These are phyloP conservation scores for Lichtheimia corymbifera DNA, from an alignment of 371 early-diverging fungal genomes.

Conservation along the genomic window DNA sequence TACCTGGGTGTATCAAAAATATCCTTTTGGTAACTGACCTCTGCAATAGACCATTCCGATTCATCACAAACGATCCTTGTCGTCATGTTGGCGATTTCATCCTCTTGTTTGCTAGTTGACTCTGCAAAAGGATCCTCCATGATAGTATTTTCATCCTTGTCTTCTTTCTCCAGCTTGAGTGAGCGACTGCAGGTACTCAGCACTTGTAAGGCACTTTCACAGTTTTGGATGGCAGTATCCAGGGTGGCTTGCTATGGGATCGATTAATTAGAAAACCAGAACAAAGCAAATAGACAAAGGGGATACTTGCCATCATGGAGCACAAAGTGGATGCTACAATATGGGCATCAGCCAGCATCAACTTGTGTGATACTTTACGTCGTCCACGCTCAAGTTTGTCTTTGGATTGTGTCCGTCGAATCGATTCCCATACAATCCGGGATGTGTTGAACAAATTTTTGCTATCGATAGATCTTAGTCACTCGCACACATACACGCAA, in stretches of 20 bases:
- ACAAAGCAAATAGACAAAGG: no score
- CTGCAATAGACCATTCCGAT: conserved; percentile 42
- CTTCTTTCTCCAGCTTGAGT: not conserved
- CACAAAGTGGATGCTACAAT: conserved; percentile 20
- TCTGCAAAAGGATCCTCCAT: conserved; percentile 16
- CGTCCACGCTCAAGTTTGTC: conserved; percentile 1
- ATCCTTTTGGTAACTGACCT: conserved; percentile 14
- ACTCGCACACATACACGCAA: no score
- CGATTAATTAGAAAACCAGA: not conserved
- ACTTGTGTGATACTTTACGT: conserved; percentile 1
- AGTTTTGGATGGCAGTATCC: conserved; percentile 22
- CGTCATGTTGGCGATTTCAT: conserved; percentile 2
- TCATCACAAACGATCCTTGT: conserved; percentile 28
- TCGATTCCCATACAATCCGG: conserved; percentile 11
- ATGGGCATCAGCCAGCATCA: conserved; percentile 23
- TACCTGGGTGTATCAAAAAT: not conserved
- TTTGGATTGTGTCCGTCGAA: not conserved
- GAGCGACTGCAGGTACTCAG: conserved; percentile 8
- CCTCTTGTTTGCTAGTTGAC: not conserved
- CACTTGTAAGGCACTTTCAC: conserved; percentile 9
- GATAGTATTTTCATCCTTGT: not conserved
- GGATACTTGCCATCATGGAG: conserved; percentile 12
- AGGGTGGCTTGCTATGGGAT: not conserved
- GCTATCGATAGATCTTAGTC: conserved; percentile 1
- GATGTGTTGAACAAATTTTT: conserved; percentile 17